Percentiles rank a stretch among this genome's conserved stretches.
Evolutionary conservation across 208 protist species (phyloP).

Genomic region (Acanthamoeba royreba): DNA sequence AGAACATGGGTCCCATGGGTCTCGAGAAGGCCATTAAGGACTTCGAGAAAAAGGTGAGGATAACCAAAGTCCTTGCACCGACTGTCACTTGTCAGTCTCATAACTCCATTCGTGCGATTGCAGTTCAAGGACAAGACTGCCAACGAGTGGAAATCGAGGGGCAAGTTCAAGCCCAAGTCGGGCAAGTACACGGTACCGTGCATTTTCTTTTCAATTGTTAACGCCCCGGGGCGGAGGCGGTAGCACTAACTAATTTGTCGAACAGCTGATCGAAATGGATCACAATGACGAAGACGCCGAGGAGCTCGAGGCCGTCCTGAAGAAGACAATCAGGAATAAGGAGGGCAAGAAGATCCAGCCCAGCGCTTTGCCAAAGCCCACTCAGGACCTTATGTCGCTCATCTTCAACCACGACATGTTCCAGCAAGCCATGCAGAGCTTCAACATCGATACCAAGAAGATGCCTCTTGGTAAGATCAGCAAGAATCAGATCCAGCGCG

Average conservation of each 20-base stretch:
- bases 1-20: constrained; percentile 47
- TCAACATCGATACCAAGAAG: constrained; percentile 68
- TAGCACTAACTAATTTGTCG: too few species aligned
- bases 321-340: constrained; percentile 41
- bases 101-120: too few species aligned
- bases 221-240: too few species aligned
- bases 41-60: constrained; percentile 77
- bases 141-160: constrained; percentile 70
- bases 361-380: not conserved
- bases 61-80: too few species aligned
- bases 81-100: too few species aligned
- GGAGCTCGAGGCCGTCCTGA: constrained; percentile 12
- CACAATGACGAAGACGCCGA: constrained; percentile 21
- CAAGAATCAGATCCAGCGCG: constrained; percentile 66
- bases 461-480: constrained; percentile 71
- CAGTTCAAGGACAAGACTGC: constrained; percentile 81
- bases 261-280: constrained; percentile 20
- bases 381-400: constrained; percentile 51
- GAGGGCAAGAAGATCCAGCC: constrained; percentile 3
- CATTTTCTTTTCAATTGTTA: not conserved
- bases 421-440: constrained; percentile 55
- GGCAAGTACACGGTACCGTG: constrained; percentile 61
- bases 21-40: constrained; percentile 57
- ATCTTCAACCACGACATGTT: constrained; percentile 71
- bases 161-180: constrained; percentile 53